These are phyloP conservation scores for Gorgonomyces haynaldii DNA, from an alignment of 192 early-diverging fungal species.

Conservation along the genomic window DNA sequence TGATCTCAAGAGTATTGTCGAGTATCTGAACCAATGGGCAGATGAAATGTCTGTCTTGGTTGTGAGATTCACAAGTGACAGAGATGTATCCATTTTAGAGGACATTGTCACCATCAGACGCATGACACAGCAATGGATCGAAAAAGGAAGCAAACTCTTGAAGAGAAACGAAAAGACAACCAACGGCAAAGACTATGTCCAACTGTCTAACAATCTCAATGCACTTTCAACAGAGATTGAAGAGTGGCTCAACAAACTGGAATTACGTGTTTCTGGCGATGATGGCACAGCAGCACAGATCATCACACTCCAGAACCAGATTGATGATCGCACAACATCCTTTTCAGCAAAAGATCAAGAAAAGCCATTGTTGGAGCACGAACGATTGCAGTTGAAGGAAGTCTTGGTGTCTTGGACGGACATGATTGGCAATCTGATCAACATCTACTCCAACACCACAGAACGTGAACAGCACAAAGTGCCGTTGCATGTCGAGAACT, in stretches of 20 bases:
- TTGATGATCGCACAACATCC: constrained; percentile 32
- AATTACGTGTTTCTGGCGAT: constrained; percentile 36
- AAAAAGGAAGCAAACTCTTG: constrained; percentile 28
- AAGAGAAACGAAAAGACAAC: constrained; percentile 36
- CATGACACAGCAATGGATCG: constrained; percentile 36
- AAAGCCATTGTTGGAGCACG: constrained; percentile 25
- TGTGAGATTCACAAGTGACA: constrained; percentile 39
- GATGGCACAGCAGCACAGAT: constrained; percentile 39
- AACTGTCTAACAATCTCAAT: constrained; percentile 27
- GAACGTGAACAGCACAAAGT: constrained; percentile 47
- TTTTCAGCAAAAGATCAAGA: constrained; percentile 21
- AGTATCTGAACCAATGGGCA: constrained; percentile 38
- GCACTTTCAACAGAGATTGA: constrained; percentile 29
- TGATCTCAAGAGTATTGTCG: constrained; percentile 28
- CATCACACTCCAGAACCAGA: constrained; percentile 44
- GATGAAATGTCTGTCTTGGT: constrained; percentile 32
- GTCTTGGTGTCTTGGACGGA: constrained; percentile 30
- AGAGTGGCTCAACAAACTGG: constrained; percentile 42
- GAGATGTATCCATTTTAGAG: constrained; percentile 35
- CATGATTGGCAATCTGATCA: constrained; percentile 24
- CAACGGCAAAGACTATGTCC: constrained; percentile 33
- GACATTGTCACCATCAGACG: constrained; percentile 30
- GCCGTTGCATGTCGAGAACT: constrained; percentile 39
- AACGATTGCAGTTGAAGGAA: constrained; percentile 27
- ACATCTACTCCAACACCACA: constrained; percentile 35